Base-by-base conservation (phyloP, 192 early-diverging fungal species). In the Podila minutissima region DNA sequence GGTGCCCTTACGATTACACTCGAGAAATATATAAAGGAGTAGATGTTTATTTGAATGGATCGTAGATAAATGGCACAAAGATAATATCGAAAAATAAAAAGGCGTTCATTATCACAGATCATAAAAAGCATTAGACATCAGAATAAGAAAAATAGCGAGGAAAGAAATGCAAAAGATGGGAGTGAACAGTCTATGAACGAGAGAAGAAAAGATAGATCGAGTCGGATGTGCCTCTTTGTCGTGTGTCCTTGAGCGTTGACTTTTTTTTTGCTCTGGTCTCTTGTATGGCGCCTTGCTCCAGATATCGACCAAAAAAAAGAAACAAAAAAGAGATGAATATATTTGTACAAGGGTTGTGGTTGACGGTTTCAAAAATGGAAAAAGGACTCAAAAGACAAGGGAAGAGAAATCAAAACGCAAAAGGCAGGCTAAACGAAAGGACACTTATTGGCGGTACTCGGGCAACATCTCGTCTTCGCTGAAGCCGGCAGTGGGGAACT, bases 401-500 rank as follows among this genome's bases (percentile, higher is more conserved):
- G 31, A 7, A 33, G 33, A 7, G 1, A 15, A 12, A 37, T 37
- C 35, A 37, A 28, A 19, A 50, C 4, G 41, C 12, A 33, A 26
- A 26, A 9, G n/a, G 58, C 19, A 46, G 5, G 37, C 15, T 33
- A 37, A n/a, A 50, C n/a, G 19, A 31, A 41, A 38, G 12, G 32
- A 28, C 37, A 49, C 49, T 65, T 81, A 81, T 64, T 81, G 51
- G 67, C 71, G 71, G 71, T 81, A 81, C 63, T 81, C 32, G 50
- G 72, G 72, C 55, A 74, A 58, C 93, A 95, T 93, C 70, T 92
- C 89, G 66, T 84, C 76, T 51, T 92, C 91, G 32, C 88, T 85
- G 84, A 94, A 95, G 50, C 97, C 96, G 66, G 95, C 89, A 0
- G 94, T 94, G 17, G 96, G 96, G 91, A 99, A 99, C 79, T 84